Conservation (phyloP, 106 monocot genomes). For the Amphibolis antarctica region DNA sequence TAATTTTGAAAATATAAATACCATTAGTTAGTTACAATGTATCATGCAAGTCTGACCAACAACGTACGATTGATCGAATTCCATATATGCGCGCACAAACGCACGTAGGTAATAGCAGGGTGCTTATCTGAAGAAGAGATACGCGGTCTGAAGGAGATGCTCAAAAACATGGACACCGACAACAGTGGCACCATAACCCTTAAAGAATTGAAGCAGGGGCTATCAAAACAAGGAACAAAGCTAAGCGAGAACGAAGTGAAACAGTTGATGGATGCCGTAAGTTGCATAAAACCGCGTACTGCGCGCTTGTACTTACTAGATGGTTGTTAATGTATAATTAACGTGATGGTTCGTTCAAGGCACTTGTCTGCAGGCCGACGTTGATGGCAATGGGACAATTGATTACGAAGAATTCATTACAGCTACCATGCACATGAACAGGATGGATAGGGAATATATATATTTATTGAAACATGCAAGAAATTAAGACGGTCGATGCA, state of each 20-base stretch:
- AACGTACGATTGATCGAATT: no score
- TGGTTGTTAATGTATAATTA: not conserved
- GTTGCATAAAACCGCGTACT: not conserved
- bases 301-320: not conserved
- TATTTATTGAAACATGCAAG: slow-evolving; percentile 74
- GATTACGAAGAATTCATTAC: slow-evolving; percentile 95
- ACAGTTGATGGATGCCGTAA: slow-evolving; percentile 46
- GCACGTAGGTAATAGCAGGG: slow-evolving; percentile 46
- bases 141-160: slow-evolving; percentile 50
- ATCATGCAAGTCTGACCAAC: no score
- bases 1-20: no score
- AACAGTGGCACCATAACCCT: slow-evolving; percentile 51
- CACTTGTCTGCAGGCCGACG: slow-evolving; percentile 86
- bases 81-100: no score
- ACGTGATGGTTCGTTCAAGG: no score
- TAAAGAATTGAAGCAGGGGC: slow-evolving; percentile 43
- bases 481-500: slow-evolving; percentile 52
- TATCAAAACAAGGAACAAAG: slow-evolving; percentile 43
- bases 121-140: slow-evolving; percentile 50
- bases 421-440: slow-evolving; percentile 83
- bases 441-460: slow-evolving; percentile 89
- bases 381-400: slow-evolving; percentile 90
- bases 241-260: slow-evolving; percentile 35
- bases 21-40: no score
- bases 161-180: slow-evolving; percentile 46